A percentile compares a stretch with the other conserved stretches of the same genome.
phyloP scores from a whole-genome alignment of 1,284 basidiomycete genomes.

The Trichosporon inkin region DNA sequence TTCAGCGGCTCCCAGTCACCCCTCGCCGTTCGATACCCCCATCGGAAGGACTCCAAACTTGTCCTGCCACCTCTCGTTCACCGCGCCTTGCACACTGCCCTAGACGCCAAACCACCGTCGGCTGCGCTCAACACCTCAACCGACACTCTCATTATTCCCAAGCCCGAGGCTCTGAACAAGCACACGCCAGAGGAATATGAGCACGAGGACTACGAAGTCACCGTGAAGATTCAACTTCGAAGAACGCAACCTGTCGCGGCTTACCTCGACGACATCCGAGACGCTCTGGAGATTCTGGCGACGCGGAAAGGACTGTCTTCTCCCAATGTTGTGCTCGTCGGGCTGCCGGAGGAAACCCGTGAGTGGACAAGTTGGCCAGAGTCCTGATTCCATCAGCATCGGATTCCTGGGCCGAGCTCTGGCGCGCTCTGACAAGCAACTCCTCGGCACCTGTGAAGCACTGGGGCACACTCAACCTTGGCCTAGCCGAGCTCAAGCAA shows the following conservation, averaged over 20 bases:
- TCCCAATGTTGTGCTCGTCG: constrained; percentile 40
- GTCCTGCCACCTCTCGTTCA: constrained; percentile 45
- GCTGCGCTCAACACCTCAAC: constrained; percentile 9
- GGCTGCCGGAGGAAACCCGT: constrained; percentile 25
- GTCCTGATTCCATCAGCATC: constrained; percentile 10
- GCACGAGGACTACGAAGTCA: constrained; percentile 39
- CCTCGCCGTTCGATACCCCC: constrained; percentile 39
- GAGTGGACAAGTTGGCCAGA: constrained; percentile 9
- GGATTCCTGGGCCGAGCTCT: constrained; percentile 10
- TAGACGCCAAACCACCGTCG: constrained; percentile 35
- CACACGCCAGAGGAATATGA: constrained; percentile 16
- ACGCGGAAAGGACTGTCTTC: constrained; percentile 31
- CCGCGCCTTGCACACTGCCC: constrained; percentile 43
- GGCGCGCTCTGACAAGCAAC: constrained; percentile 8
- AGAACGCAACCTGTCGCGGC: neutral
- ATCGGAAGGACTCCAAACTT: constrained; percentile 35
- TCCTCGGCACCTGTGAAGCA: constrained; percentile 18
- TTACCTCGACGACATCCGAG: constrained; percentile 22
- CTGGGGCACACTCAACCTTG: constrained; percentile 43
- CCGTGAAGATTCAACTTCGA: constrained; percentile 44
- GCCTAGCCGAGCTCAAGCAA: constrained; percentile 25
- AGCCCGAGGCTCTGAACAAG: constrained; percentile 32
- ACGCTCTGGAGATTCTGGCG: constrained; percentile 27
- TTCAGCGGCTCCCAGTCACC: constrained; percentile 47
- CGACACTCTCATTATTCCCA: constrained; percentile 31